Evolutionary conservation across 2,329 filamentous ascomycete genomes (phyloP).

Genomic region (Coleophoma crateriformis): DNA sequence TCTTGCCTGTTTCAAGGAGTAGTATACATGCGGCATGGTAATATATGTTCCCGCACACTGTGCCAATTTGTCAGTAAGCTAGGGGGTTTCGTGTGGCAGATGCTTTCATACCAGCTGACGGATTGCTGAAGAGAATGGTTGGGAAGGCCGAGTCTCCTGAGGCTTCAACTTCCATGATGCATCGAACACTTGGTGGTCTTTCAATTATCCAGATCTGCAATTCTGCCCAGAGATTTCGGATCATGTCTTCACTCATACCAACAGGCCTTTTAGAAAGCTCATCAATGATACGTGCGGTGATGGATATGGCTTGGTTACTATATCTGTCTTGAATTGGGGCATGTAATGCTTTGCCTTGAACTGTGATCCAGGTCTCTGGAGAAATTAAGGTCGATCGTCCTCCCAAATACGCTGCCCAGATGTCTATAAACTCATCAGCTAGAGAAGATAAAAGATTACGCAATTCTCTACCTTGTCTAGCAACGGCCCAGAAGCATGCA

Average conservation of each 20-base stretch:
- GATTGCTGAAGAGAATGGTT: neutral
- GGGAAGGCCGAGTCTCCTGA: constrained; percentile 3
- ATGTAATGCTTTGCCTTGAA: neutral
- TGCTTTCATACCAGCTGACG: neutral
- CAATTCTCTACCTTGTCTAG: constrained; percentile 1
- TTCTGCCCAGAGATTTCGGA: constrained; percentile 3
- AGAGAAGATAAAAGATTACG: neutral
- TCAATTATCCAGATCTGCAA: constrained; percentile 2
- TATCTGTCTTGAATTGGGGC: constrained; percentile 3
- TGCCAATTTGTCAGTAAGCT: neutral
- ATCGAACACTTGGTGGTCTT: constrained; percentile 1
- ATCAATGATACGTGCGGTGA: constrained; percentile 2
- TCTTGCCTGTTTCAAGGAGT: neutral
- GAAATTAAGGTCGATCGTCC: neutral
- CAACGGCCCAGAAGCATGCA: constrained; percentile 4
- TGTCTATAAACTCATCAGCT: constrained; percentile 1
- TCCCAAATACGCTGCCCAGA: constrained; percentile 1
- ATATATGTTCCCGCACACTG: neutral
- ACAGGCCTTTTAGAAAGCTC: neutral
- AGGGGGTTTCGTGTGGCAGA: neutral
- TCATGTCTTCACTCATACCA: neutral
- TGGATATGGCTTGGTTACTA: constrained; percentile 2
- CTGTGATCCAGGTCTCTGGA: neutral
- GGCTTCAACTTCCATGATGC: constrained; percentile 2
- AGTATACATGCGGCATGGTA: neutral